Evolutionary conservation across 2,329 filamentous ascomycete species (phyloP).

Genomic region (Sporothrix euskadiensis): DNA sequence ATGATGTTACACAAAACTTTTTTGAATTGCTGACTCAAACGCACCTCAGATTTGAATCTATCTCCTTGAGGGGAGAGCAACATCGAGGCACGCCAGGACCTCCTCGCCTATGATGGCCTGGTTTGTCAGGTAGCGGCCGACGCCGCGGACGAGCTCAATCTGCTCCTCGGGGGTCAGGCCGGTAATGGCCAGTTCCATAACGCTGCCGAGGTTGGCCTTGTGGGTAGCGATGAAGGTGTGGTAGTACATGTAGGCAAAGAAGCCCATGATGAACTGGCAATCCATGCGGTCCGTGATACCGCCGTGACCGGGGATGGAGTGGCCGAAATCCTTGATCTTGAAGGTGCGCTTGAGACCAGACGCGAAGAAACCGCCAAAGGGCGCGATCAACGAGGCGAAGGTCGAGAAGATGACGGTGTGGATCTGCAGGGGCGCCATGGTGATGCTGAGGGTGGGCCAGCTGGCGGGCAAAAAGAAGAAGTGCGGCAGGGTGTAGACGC

Average conservation of each 20-base stretch:
- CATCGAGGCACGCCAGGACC: conserved; percentile 33
- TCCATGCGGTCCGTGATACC: conserved; percentile 99
- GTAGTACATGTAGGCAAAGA: conserved; percentile 98
- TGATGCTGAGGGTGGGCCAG: conserved; percentile 61
- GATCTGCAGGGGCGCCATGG: conserved; percentile 84
- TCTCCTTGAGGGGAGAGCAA: conserved; percentile 31
- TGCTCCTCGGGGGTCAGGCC: conserved; percentile 88
- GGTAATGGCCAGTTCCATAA: conserved; percentile 89
- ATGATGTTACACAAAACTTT: background rate
- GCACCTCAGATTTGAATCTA: background rate
- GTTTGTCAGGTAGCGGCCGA: conserved; percentile 64
- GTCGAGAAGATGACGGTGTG: conserved; percentile 88
- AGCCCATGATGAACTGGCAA: conserved; percentile 99
- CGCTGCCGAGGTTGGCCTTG: conserved; percentile 78
- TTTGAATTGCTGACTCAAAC: background rate
- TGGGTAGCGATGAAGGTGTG: conserved; percentile 93
- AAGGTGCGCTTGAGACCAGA: conserved; percentile 97
- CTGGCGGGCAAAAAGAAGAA: conserved; percentile 69
- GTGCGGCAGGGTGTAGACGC: conserved; percentile 70
- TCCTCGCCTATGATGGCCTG: conserved; percentile 54
- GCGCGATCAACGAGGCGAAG: conserved; percentile 94
- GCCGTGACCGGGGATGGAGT: conserved; percentile 95
- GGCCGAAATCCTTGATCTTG: conserved; percentile 99
- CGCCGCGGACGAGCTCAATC: conserved; percentile 71
- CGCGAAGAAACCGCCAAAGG: conserved; percentile 97